Percentiles rank a stretch among this genome's conserved stretches.
phyloP scores from a whole-genome alignment of 106 monocot species.

The Iris macrosiphon region DNA sequence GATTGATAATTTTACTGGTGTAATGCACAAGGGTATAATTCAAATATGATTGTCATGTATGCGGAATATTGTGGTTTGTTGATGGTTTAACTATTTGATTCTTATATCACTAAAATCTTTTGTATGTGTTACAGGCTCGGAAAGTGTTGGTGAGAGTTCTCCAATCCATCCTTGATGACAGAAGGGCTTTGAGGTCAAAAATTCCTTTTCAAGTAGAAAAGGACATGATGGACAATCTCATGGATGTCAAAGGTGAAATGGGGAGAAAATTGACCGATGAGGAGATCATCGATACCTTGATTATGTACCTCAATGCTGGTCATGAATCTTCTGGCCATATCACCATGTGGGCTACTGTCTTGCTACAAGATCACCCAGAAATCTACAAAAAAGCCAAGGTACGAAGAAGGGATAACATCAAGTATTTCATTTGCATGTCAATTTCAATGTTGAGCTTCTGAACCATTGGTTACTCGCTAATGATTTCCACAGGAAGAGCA shows the following conservation, averaged over 20 bases:
- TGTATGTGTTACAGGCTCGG: slow-evolving; percentile 45
- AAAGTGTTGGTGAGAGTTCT: slow-evolving; percentile 65
- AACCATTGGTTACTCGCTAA: not conserved
- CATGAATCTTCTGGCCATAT: slow-evolving; percentile 96
- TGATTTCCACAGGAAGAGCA: slow-evolving; percentile 65
- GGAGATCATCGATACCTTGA: slow-evolving; percentile 76
- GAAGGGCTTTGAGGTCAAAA: slow-evolving; percentile 29
- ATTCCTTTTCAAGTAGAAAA: slow-evolving; percentile 3
- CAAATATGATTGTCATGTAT: too few relatives aligned
- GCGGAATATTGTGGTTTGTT: too few relatives aligned
- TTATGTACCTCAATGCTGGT: slow-evolving; percentile 97
- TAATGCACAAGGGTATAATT: too few relatives aligned
- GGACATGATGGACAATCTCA: slow-evolving; percentile 83
- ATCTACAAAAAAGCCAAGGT: slow-evolving; percentile 69
- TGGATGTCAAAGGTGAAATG: slow-evolving; percentile 65
- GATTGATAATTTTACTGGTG: too few relatives aligned
- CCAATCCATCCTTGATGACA: slow-evolving; percentile 46
- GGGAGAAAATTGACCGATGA: slow-evolving; percentile 59
- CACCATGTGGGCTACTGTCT: slow-evolving; percentile 83
- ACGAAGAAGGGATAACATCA: not conserved
- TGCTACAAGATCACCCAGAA: slow-evolving; percentile 73
- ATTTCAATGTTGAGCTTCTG: not conserved
- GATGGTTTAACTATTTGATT: too few relatives aligned
- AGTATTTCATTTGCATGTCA: too few relatives aligned
- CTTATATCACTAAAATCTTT: too few relatives aligned